These are phyloP conservation scores for Trypanosoma mega DNA, from an alignment of 208 protist genomes.

Conservation along the genomic window DNA sequence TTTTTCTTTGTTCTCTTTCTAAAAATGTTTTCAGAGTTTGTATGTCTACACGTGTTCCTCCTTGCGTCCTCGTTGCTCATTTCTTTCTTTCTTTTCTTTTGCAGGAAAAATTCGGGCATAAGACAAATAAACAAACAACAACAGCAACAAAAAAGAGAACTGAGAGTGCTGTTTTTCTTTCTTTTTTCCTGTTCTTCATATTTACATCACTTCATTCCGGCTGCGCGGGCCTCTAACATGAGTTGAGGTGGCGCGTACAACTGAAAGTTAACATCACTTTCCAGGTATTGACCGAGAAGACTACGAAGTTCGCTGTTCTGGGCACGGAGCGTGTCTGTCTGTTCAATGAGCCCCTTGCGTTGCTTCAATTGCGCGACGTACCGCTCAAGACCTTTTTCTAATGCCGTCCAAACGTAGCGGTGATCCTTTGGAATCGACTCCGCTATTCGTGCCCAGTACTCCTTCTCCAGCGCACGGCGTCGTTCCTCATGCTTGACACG, in stretches of 20 bases:
- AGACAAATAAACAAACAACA: too few species aligned
- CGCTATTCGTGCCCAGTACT: slow-evolving; percentile 88
- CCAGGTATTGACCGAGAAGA: slow-evolving; percentile 91
- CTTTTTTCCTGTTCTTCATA: too few species aligned
- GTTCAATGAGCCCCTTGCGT: slow-evolving; percentile 78
- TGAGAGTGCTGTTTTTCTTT: too few species aligned
- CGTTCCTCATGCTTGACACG: slow-evolving; percentile 36
- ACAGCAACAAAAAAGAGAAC: too few species aligned
- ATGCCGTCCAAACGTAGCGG: slow-evolving; percentile 79
- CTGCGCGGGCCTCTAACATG: slow-evolving; percentile 25
- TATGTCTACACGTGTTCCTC: too few species aligned
- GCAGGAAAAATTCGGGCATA: too few species aligned
- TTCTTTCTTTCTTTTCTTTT: too few species aligned
- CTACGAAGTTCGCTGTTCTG: slow-evolving; percentile 93
- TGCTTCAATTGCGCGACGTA: slow-evolving; percentile 91
- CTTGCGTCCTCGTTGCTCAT: too few species aligned
- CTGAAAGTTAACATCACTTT: slow-evolving; percentile 91
- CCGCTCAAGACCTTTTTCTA: slow-evolving; percentile 87
- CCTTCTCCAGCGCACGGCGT: slow-evolving; percentile 50
- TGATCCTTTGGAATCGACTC: slow-evolving; percentile 77
- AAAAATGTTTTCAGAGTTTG: too few species aligned
- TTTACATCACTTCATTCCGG: neutral
- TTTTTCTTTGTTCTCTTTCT: too few species aligned
- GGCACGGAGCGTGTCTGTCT: slow-evolving; percentile 81
- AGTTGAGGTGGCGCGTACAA: slow-evolving; percentile 82